Percentiles rank a stretch among this genome's conserved stretches.
These are phyloP conservation scores for Odonthalia washingtoniensis DNA, from an alignment of 31 red algal genomes.

Conservation along the genomic window DNA sequence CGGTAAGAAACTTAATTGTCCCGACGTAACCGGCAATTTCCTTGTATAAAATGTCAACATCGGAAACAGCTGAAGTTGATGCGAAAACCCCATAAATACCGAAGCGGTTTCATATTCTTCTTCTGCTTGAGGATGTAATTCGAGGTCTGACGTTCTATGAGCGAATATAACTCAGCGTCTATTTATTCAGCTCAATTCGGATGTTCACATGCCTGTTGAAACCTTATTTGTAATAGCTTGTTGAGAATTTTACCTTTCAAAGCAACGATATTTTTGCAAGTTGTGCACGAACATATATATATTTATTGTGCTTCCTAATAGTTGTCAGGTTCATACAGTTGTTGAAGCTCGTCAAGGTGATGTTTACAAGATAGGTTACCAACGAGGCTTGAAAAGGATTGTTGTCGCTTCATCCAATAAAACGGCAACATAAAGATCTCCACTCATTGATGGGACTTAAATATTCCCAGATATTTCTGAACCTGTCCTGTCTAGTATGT, in stretches of 20 bases:
- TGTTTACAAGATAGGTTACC: background rate
- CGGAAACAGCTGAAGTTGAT: too few relatives aligned
- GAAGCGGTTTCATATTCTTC: constrained; percentile 24
- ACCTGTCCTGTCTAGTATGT: too few relatives aligned
- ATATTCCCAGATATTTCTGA: too few relatives aligned
- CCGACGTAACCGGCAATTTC: too few relatives aligned
- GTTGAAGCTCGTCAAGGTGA: background rate
- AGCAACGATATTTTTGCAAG: background rate
- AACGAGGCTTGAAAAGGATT: background rate
- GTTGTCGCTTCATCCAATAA: too few relatives aligned
- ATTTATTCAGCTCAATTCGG: constrained; percentile 41
- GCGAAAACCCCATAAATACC: constrained; percentile 1
- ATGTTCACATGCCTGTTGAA: constrained; percentile 5
- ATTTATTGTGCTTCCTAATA: background rate
- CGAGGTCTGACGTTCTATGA: constrained; percentile 13
- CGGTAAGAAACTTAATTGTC: too few relatives aligned
- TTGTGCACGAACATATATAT: constrained; percentile 3
- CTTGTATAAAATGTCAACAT: too few relatives aligned
- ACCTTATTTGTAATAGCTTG: background rate
- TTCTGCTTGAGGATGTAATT: background rate
- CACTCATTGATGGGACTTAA: too few relatives aligned
- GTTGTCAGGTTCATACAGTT: constrained; percentile 12
- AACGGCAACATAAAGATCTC: too few relatives aligned
- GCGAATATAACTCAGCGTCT: constrained; percentile 39
- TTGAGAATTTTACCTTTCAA: constrained; percentile 12